phyloP scores from a whole-genome alignment of 176 grass and related monocot genomes.

The Triticum timopheevii region DNA sequence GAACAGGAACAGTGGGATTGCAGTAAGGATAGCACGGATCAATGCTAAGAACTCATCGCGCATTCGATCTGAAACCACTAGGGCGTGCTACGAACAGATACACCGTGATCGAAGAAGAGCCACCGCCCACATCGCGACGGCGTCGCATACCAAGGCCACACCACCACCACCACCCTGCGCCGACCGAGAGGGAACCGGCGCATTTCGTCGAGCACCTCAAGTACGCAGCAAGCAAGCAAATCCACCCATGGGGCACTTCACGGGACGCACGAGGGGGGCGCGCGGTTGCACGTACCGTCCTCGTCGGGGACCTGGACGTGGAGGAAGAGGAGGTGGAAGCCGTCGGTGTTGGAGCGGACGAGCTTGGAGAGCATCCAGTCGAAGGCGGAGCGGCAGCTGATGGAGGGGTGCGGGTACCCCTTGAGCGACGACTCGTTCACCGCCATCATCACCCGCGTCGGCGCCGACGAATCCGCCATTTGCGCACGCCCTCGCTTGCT shows the following conservation, averaged over 20 bases:
- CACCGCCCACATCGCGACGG: background rate
- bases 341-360: conserved; percentile 73
- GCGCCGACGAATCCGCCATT: conserved; percentile 47
- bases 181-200: conserved; percentile 1
- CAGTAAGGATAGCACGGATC: conserved; percentile 1
- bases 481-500: conserved; percentile 14
- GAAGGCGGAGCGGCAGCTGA: conserved; percentile 81
- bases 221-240: background rate
- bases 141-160: background rate
- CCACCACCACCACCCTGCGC: background rate
- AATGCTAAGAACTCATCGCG: background rate
- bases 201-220: conserved; percentile 13
- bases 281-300: conserved; percentile 51
- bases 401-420: conserved; percentile 90
- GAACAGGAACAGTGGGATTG: background rate
- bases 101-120: background rate
- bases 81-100: background rate
- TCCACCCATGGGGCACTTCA: background rate
- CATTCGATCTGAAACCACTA: background rate
- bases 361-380: conserved; percentile 94
- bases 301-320: conserved; percentile 90
- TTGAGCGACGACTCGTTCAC: conserved; percentile 94
- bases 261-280: background rate
- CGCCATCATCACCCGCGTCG: conserved; percentile 81
- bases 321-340: conserved; percentile 85